Conservation (phyloP, 148 eudicot genomes). For the Linanthus parryae region DNA sequence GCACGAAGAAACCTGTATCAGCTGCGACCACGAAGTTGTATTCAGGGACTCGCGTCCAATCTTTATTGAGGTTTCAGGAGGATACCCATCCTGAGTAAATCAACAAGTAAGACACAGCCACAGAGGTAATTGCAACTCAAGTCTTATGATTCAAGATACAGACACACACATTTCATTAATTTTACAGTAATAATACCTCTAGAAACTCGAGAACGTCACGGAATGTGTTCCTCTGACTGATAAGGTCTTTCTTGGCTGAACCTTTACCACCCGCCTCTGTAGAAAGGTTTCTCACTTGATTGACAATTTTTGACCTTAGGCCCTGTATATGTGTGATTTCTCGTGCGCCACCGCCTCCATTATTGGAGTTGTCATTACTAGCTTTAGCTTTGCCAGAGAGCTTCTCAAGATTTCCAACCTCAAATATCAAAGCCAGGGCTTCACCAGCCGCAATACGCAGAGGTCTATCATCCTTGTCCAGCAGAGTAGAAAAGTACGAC, state of each 20-base stretch:
- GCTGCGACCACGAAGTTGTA: conserved; percentile 64
- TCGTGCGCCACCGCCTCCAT: too few relatives aligned
- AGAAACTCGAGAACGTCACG: conserved; percentile 62
- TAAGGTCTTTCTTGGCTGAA: conserved; percentile 71
- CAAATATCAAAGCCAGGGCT: conserved; percentile 81
- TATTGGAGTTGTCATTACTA: conserved; percentile 25
- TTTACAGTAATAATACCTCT: conserved; percentile 37
- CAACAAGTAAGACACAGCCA: conserved; percentile 6
- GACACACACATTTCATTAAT: too few relatives aligned
- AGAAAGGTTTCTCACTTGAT: conserved; percentile 65
- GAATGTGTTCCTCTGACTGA: conserved; percentile 54
- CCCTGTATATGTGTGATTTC: conserved; percentile 41
- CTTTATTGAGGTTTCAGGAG: conserved; percentile 63
- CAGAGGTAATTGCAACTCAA: not conserved
- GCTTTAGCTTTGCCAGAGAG: conserved; percentile 34
- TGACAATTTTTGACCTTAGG: conserved; percentile 47
- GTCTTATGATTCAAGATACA: not conserved
- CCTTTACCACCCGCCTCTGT: conserved; percentile 78
- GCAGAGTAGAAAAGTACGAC: conserved; percentile 51
- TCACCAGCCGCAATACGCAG: conserved; percentile 91
- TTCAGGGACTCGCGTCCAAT: conserved; percentile 59
- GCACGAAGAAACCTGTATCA: conserved; percentile 50
- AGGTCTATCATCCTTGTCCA: conserved; percentile 81
- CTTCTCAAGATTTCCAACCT: conserved; percentile 61
- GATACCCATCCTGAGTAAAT: conserved; percentile 70